Conservation (phyloP, 129 eudicot genomes). For the Helichrysum umbraculigerum region DNA sequence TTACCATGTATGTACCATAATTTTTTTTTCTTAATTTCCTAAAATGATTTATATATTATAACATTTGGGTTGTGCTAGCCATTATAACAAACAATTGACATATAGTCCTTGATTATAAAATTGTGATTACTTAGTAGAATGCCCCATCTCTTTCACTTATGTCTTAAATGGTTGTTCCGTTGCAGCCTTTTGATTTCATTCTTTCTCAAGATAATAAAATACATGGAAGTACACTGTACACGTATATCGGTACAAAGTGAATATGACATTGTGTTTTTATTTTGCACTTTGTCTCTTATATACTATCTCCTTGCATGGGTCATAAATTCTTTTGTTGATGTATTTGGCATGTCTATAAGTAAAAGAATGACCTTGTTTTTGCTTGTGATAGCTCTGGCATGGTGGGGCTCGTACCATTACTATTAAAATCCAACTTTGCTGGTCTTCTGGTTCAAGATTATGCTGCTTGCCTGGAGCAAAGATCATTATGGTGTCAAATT, state of each 20-base stretch:
- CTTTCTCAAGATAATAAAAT: slow-evolving; percentile 85
- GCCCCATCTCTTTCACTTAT: not conserved
- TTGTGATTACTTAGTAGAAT: not conserved
- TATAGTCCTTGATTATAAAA: not conserved
- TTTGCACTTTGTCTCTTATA: not conserved
- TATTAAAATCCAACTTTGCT: slow-evolving; percentile 66
- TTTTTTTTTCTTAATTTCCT: slow-evolving; percentile 13
- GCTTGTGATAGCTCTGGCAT: slow-evolving; percentile 63
- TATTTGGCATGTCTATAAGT: not conserved
- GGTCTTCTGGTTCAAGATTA: slow-evolving; percentile 53
- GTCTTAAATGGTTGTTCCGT: slow-evolving; percentile 23
- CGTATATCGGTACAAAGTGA: too few species aligned
- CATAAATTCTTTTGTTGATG: slow-evolving; percentile 1
- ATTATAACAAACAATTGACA: not conserved
- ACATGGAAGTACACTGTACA: too few species aligned
- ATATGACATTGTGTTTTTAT: too few species aligned
- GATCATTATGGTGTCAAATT: slow-evolving; percentile 74
- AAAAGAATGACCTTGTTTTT: slow-evolving; percentile 2
- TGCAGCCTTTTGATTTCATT: slow-evolving; percentile 88
- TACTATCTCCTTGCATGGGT: not conserved
- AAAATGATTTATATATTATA: not conserved
- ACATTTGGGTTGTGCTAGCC: slow-evolving; percentile 11
- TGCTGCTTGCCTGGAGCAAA: slow-evolving; percentile 44
- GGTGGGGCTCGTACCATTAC: slow-evolving; percentile 81
- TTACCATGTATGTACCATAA: slow-evolving; percentile 14